Percentiles rank a stretch among this genome's conserved stretches.
Evolutionary conservation across 176 grass and related monocot genomes (phyloP).

Genomic region (Ampelocalamus luodianensis): DNA sequence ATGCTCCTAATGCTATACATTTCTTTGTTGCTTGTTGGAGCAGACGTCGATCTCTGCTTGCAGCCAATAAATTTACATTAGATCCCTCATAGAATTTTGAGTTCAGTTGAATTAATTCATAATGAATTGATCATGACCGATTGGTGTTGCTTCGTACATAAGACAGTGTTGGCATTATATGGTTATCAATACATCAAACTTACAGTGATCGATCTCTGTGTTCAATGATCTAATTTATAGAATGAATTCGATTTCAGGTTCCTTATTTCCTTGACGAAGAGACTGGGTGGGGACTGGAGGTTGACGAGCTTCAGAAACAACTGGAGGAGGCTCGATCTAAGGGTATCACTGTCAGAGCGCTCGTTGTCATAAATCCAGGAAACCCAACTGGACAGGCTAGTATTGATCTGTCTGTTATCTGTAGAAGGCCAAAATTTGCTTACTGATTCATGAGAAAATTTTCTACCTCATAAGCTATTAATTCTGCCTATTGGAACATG

Average conservation of each 20-base stretch:
- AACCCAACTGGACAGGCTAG: conserved; percentile 92
- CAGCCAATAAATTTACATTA: not conserved
- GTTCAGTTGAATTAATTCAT: conserved; percentile 26
- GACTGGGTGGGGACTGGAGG: conserved; percentile 82
- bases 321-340: conserved; percentile 82
- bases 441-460: not conserved
- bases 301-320: conserved; percentile 83
- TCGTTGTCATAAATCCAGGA: conserved; percentile 96
- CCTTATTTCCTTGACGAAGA: conserved; percentile 85
- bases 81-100: not conserved
- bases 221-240: conserved; percentile 28
- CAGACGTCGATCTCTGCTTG: not conserved
- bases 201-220: not conserved
- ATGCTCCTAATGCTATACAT: conserved; percentile 11
- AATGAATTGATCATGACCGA: conserved; percentile 7
- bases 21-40: not conserved
- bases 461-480: conserved; percentile 9
- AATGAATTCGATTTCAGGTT: conserved; percentile 64
- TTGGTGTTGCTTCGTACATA: conserved; percentile 4
- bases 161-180: not conserved
- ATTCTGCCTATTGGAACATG: not conserved
- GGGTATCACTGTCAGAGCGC: conserved; percentile 82
- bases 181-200: not conserved
- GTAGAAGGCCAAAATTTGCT: not conserved
- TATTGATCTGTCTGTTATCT: conserved; percentile 38